Conservation (phyloP, 345 rosid species). For the Dipteronia sinensis region DNA sequence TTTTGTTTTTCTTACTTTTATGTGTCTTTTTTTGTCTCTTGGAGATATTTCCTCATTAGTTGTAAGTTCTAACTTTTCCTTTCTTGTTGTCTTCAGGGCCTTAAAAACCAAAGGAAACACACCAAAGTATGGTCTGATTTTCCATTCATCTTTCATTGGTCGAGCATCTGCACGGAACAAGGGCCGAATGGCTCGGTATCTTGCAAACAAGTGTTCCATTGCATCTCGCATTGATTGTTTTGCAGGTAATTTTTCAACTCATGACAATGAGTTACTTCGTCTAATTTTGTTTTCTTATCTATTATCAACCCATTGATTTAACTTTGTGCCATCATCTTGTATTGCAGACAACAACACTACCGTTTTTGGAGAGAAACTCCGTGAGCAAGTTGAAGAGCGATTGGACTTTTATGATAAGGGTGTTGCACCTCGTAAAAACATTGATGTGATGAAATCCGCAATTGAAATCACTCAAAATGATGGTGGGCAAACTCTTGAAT, state of each 20-base stretch:
- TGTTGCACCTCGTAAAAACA: constrained; percentile 91
- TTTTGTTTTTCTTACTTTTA: background rate
- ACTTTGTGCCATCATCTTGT: background rate
- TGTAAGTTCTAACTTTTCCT: background rate
- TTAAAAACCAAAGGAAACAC: constrained; percentile 96
- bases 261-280: background rate
- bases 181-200: constrained; percentile 96
- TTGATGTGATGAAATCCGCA: constrained; percentile 92
- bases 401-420: constrained; percentile 95
- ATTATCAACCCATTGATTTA: background rate
- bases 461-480: constrained; percentile 47
- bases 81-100: constrained; percentile 52
- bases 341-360: constrained; percentile 58
- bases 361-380: constrained; percentile 83
- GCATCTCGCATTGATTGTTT: constrained; percentile 96
- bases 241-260: constrained; percentile 48
- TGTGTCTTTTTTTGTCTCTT: background rate
- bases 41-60: background rate
- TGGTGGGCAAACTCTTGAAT: constrained; percentile 38
- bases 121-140: constrained; percentile 91
- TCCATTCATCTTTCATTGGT: constrained; percentile 92
- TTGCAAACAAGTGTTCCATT: constrained; percentile 94
- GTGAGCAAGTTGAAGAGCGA: constrained; percentile 94
- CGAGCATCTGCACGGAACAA: constrained; percentile 89
- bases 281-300: background rate